Conservation (phyloP, 2,329 filamentous ascomycete genomes). For the Aspergillus tamarii region DNA sequence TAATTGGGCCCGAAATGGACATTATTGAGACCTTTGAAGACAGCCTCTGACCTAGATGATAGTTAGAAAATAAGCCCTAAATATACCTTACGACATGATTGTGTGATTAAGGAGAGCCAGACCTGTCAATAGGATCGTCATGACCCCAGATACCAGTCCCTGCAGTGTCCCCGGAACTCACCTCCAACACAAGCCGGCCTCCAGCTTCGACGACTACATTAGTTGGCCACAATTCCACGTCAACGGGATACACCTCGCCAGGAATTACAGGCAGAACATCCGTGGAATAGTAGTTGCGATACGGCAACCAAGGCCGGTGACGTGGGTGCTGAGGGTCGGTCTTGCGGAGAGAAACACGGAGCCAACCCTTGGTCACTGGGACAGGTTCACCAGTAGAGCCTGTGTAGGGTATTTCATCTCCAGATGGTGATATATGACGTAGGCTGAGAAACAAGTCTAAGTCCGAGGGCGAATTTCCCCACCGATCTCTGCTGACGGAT, state of each 20-base stretch:
- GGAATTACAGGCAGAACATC: conserved; percentile 49
- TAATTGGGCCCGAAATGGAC: too few relatives aligned
- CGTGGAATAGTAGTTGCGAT: conserved; percentile 46
- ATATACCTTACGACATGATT: too few relatives aligned
- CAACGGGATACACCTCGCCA: conserved; percentile 51
- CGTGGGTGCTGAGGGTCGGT: conserved; percentile 45
- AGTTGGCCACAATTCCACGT: conserved; percentile 44
- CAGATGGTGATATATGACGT: conserved; percentile 49
- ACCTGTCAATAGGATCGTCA: neutral
- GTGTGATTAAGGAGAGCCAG: too few relatives aligned
- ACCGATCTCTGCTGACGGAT: conserved; percentile 46
- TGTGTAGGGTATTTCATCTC: conserved; percentile 56
- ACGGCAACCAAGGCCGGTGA: conserved; percentile 49
- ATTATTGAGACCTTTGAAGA: too few relatives aligned
- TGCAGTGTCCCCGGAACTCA: neutral
- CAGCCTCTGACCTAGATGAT: too few relatives aligned
- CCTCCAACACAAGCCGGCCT: conserved; percentile 18
- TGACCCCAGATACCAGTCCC: neutral
- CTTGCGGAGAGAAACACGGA: conserved; percentile 53
- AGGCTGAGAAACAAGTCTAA: conserved; percentile 59
- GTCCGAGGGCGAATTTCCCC: conserved; percentile 44
- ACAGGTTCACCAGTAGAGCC: conserved; percentile 57
- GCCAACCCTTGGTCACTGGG: conserved; percentile 57
- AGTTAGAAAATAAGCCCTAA: too few relatives aligned
- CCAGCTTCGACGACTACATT: conserved; percentile 31